Evolutionary conservation across 2,329 filamentous ascomycete species (phyloP), one percentile per base, ranked within the genome.

Genomic region (Pyricularia grisea): DNA sequence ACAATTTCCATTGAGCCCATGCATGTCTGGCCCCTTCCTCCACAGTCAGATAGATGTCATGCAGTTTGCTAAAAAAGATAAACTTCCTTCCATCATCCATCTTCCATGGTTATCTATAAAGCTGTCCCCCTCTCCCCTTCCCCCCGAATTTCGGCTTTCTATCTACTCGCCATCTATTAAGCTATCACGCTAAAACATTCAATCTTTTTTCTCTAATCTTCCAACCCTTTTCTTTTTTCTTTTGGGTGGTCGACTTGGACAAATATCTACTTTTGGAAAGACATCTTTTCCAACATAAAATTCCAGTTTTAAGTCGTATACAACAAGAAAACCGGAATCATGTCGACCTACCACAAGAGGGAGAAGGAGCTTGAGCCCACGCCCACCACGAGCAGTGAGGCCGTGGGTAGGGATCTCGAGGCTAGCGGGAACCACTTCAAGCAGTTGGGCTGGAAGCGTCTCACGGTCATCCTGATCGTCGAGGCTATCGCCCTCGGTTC

Each of bases 401-500:
- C 20, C 23, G 60, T 31, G 63, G 23, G 31, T 2, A 63, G 12
- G 17, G 14, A 81, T 72, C 84, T 50, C 42, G 42, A 50, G 42
- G 42, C 42, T 6, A 50, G 83, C 69, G 75, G 78, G 66, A 81
- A 81, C 17, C 80, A 84, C 69, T 87, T 86, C 75, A 77, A 84
- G 71, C 81, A 82, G 60, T 80, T 87, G 27, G 84, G 84, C 68
- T 87, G 84, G 84, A 86, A 86, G 75, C 83, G 84, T 14, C 79
- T 87, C 42, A 85, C 84, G 2, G 77, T 86, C 27, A 81, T 87
- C 31, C 79, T 86, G 70, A 84, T 87, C 70, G 84, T 87, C 73
- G 84, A 86, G 76, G 84, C 84, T 68, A 85, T 87, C 71, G 84
- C 84, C 5, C 82, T 87, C 20, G 84, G 84, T 65, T 81, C 79